Base-by-base conservation (phyloP, 495 filamentous ascomycete genomes). In the Neurospora tetrasperma region DNA sequence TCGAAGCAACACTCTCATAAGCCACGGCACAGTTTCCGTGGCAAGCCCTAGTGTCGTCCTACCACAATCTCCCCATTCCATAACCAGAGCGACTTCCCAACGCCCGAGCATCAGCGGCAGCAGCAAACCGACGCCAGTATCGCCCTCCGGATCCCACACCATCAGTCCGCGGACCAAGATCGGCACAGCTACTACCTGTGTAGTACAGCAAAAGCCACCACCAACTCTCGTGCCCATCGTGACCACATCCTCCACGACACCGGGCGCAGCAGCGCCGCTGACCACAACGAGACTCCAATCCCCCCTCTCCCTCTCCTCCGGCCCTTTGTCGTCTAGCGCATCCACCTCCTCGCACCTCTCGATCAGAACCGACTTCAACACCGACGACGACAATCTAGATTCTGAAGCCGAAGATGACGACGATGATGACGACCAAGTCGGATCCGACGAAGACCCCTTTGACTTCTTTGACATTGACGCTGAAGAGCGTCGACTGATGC, bases 401-500 rank as follows among this genome's bases (percentile, higher is more conserved):
- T 62, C 54, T 23, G 23, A 62, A 40, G 31, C 14, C 12, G 31
- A 74, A 2, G 48, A 10, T 8, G 40, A 71, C 35, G 35, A 66
- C 8, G 35, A 73, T 0, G 39, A 40, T 8, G 40, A 23, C 23
- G 66, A 31, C 23, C 42, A 73, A 2, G 70, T 59, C 0, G 71
- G 71, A 38, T 54, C 46, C 4, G 35, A 70, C 9, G 73, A 75
- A 31, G 69, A 62, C 12, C 54, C 54, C 23, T 62, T 62, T 6
- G 54, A 62, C 10, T 62, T 59, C 12, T 59, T 62, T 2, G 54
- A 62, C 5, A 62, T 62, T 6, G 54, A 62, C 54, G 31, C 27
- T 38, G 77, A 79, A 20, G 73, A 74, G 69, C 73, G 75, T 1
- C 39, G 75, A 48, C 69, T 78, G 44, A 76, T 78, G 77, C 78